Conservation (phyloP, 805 yeast species). For the Dipodascopsis uninucleata region DNA sequence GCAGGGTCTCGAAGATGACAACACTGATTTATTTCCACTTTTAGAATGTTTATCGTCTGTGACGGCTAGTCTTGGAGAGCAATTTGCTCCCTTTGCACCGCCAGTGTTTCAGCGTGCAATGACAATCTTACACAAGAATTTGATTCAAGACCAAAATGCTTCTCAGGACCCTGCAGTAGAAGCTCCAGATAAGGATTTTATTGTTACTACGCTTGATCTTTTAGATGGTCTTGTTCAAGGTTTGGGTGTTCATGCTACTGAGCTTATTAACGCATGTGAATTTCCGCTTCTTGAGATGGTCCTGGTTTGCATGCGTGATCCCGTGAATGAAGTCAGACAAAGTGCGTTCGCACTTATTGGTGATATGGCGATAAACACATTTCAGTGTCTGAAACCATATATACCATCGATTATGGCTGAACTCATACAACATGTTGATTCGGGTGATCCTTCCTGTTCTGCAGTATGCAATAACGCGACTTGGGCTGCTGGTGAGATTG, state of each 20-base stretch:
- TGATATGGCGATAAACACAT: constrained; percentile 68
- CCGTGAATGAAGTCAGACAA: constrained; percentile 85
- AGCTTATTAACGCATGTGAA: constrained; percentile 12
- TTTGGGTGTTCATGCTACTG: constrained; percentile 47
- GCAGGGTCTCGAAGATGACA: constrained; percentile 71
- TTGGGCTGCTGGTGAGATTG: constrained; percentile 90
- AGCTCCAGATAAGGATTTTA: constrained; percentile 83
- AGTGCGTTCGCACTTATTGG: constrained; percentile 87
- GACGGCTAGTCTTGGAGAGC: constrained; percentile 79
- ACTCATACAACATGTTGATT: constrained; percentile 55
- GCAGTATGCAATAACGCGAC: constrained; percentile 84
- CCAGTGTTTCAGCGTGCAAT: constrained; percentile 79
- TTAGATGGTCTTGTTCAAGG: constrained; percentile 94
- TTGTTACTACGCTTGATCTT: constrained; percentile 83
- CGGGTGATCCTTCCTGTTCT: constrained; percentile 45
- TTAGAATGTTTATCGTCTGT: constrained; percentile 89
- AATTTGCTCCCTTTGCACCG: constrained; percentile 83
- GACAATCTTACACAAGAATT: constrained; percentile 62
- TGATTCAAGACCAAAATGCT: constrained; percentile 61
- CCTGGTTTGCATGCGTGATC: constrained; percentile 68
- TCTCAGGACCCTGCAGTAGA: constrained; percentile 55
- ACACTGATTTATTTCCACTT: constrained; percentile 84
- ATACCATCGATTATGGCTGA: constrained; percentile 39
- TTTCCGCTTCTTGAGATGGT: constrained; percentile 56
- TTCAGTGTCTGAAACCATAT: constrained; percentile 40